Evolutionary conservation across 768 basidiomycete species (phyloP).

Genomic region (Lactifluus rugatus): DNA sequence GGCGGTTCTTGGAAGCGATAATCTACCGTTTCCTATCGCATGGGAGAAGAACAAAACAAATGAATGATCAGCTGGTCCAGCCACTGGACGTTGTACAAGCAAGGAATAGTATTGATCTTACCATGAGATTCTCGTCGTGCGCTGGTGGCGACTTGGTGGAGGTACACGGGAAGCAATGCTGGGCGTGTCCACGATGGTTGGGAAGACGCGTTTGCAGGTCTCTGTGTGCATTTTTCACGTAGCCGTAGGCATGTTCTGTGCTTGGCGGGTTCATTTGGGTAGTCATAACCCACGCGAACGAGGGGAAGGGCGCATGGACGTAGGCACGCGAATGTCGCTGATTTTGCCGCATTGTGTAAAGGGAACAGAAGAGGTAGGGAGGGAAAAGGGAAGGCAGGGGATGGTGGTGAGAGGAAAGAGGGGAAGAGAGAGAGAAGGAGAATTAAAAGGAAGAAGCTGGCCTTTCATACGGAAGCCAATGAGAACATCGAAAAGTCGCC

Average conservation of each 20-base stretch:
- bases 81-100: too few relatives aligned
- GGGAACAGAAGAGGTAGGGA: too few relatives aligned
- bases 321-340: not conserved
- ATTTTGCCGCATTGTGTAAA: not conserved
- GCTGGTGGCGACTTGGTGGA: not conserved
- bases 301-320: slow-evolving; percentile 12
- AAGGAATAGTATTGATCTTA: not conserved
- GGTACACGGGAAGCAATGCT: not conserved
- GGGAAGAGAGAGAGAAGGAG: not conserved
- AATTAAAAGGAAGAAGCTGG: not conserved
- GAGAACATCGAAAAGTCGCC: not conserved
- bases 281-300: slow-evolving; percentile 12
- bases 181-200: not conserved
- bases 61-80: too few relatives aligned
- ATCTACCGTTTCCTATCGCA: slow-evolving; percentile 6
- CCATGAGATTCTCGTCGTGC: not conserved
- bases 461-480: not conserved
- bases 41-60: too few relatives aligned
- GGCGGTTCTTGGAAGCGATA: slow-evolving; percentile 7
- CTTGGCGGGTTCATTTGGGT: slow-evolving; percentile 7
- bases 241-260: slow-evolving; percentile 1
- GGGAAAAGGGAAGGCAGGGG: too few relatives aligned
- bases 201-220: not conserved
- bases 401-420: not conserved
- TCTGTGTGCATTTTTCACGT: not conserved